These are phyloP conservation scores for Alopecurus myosuroides DNA, from an alignment of 176 grass and related monocot species.

Conservation along the genomic window DNA sequence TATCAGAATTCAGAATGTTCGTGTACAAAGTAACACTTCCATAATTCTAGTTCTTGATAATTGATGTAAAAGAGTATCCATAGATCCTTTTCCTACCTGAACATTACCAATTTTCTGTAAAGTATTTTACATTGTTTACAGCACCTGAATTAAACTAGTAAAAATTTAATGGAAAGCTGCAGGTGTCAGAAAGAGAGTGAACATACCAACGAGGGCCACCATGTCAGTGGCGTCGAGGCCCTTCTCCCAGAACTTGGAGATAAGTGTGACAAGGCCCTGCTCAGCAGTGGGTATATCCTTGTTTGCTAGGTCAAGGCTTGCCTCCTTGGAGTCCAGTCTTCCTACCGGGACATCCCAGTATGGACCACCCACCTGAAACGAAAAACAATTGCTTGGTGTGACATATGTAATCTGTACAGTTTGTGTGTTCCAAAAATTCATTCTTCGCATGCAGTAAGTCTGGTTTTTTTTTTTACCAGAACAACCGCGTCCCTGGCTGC, in stretches of 20 bases:
- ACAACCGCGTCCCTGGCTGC: slow-evolving; percentile 79
- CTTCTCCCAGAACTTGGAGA: slow-evolving; percentile 92
- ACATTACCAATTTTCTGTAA: no score
- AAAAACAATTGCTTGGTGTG: background rate
- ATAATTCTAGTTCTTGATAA: no score
- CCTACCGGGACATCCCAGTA: slow-evolving; percentile 98
- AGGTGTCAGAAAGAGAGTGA: background rate
- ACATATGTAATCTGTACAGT: background rate
- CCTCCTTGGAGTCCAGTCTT: slow-evolving; percentile 80
- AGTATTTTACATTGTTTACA: no score
- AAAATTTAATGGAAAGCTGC: background rate
- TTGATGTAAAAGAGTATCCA: no score
- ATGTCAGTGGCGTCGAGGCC: slow-evolving; percentile 90
- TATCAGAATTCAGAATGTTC: background rate
- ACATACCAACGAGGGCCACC: slow-evolving; percentile 92
- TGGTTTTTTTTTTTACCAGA: slow-evolving; percentile 43
- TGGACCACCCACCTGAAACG: slow-evolving; percentile 73
- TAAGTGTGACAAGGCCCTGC: slow-evolving; percentile 71
- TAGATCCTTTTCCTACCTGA: no score
- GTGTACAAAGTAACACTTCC: background rate
- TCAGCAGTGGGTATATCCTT: slow-evolving; percentile 73
- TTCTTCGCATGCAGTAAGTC: background rate
- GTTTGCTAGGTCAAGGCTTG: slow-evolving; percentile 81
- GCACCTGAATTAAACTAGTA: no score
- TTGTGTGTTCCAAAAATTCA: background rate